Conservation (phyloP, 1,139 yeast species). For the Kodamaea sp. region DNA sequence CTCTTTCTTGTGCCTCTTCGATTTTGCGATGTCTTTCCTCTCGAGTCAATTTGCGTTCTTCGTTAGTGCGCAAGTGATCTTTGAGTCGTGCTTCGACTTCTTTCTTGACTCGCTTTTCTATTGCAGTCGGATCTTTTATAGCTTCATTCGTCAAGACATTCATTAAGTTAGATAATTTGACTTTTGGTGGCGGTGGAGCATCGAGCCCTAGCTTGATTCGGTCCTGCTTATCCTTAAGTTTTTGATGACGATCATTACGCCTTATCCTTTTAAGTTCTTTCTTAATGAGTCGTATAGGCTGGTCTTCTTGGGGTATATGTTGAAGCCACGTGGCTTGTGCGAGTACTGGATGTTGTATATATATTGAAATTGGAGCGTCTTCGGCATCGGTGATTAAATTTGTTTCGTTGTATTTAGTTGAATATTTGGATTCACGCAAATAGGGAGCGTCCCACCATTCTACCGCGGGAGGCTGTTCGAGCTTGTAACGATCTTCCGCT, state of each 20-base stretch:
- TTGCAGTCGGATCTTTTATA: constrained; percentile 84
- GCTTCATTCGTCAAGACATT: constrained; percentile 82
- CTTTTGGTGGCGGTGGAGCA: constrained; percentile 88
- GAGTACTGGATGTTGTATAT: constrained; percentile 81
- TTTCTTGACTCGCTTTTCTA: constrained; percentile 66
- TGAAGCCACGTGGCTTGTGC: constrained; percentile 55
- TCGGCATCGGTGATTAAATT: constrained; percentile 30
- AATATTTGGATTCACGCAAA: constrained; percentile 21
- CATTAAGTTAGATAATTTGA: constrained; percentile 78
- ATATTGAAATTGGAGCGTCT: constrained; percentile 52
- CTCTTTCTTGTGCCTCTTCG: constrained; percentile 44
- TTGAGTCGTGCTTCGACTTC: constrained; percentile 64
- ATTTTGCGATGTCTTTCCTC: constrained; percentile 55
- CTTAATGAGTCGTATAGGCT: constrained; percentile 65
- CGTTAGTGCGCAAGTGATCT: constrained; percentile 62
- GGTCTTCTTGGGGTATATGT: constrained; percentile 32
- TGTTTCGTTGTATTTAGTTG: constrained; percentile 1
- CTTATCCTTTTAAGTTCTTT: constrained; percentile 73
- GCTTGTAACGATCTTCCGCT: constrained; percentile 51
- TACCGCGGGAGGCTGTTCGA: constrained; percentile 50
- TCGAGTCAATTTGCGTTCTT: constrained; percentile 55
- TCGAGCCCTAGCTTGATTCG: constrained; percentile 75
- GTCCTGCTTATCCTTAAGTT: constrained; percentile 70
- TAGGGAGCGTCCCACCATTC: constrained; percentile 85
- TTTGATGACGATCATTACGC: constrained; percentile 62